Base-by-base conservation (phyloP, 163 green algal genomes). In the Scenedesmus sp. region DNA sequence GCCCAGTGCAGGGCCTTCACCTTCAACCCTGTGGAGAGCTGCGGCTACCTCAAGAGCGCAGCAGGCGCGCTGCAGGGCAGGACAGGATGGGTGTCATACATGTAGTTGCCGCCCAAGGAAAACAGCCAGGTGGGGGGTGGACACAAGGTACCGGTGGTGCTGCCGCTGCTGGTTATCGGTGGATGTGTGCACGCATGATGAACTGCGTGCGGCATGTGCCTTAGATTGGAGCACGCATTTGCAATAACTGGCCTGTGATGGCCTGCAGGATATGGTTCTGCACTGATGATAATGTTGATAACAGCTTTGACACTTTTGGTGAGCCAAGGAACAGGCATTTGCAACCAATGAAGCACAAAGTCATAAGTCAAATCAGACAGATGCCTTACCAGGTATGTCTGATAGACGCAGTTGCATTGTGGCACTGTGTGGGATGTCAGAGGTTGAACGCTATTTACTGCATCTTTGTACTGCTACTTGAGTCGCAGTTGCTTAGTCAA, bases 1-100 rank as follows among this genome's bases (percentile, higher is more conserved):
- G 30, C 65, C 1, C 30, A 40, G 30, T 76, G 65, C 65, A 76
- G 40, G 65, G 65, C 65, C 7, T 18, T 76, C 30, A 76, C 65
- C 30, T 76, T 76, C 65, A 76, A 76, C 65, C 65, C 65, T 0
- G 30, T 76, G 65, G 65, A 76, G 30, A 40, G 43, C 12, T 89
- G 84, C 42, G 84, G 84, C 46, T 89, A 82, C 2, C 53, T 89
- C 2, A 89, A 89, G 84, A 16, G 13, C 10, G 82, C 81, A 26
- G 33, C 82, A 79, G 82, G 70, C 10, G 40, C 82, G 12, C 33
- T 72, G 26, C 18, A 7, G 20, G 40, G n/a, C 46, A 86, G 81
- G 42, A n/a, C 0, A n/a, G 81, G 81, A 26, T 86, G 81, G 81
- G 81, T 70, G 13, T 10, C 61, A 13, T 86, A 86, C 33, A 30